These are phyloP conservation scores for Ceratorhiza oryzae-sativae DNA, from an alignment of 1,284 basidiomycete species.

Conservation along the genomic window DNA sequence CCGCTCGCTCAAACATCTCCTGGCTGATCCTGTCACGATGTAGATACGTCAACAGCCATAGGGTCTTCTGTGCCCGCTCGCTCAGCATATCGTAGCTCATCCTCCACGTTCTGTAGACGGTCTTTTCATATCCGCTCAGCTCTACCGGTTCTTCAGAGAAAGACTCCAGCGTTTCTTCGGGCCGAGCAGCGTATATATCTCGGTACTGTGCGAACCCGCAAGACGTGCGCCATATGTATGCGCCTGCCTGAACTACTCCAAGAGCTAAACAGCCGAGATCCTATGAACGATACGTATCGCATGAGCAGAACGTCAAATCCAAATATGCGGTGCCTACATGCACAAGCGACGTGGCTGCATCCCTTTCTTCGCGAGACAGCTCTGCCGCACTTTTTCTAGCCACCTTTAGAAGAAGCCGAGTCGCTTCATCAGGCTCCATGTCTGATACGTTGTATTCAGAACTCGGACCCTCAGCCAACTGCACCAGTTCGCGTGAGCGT, in stretches of 20 bases:
- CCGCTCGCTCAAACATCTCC: too few species aligned
- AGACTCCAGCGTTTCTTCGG: not conserved
- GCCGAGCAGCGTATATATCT: not conserved
- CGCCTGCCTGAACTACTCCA: constrained; percentile 25
- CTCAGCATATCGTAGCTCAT: too few species aligned
- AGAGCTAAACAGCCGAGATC: constrained; percentile 24
- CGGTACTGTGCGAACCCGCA: not conserved
- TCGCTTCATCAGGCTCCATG: constrained; percentile 20
- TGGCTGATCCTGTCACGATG: too few species aligned
- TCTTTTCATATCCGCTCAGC: constrained; percentile 8
- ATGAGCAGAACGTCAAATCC: too few species aligned
- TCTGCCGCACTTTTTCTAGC: not conserved
- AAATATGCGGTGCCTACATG: not conserved
- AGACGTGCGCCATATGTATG: constrained; percentile 1
- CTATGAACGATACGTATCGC: not conserved
- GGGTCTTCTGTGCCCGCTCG: too few species aligned
- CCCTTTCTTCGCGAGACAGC: not conserved
- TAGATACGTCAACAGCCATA: too few species aligned
- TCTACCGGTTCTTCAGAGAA: not conserved
- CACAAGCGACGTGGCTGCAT: not conserved
- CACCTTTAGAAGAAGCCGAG: not conserved
- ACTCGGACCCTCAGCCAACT: not conserved
- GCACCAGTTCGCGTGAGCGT: not conserved
- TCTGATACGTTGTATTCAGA: constrained; percentile 11
- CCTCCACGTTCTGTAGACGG: constrained; percentile 8